Percentiles rank a stretch among this genome's conserved stretches.
These are phyloP conservation scores for Beta lomatogona DNA, from an alignment of 179 eudicot species.

Conservation along the genomic window DNA sequence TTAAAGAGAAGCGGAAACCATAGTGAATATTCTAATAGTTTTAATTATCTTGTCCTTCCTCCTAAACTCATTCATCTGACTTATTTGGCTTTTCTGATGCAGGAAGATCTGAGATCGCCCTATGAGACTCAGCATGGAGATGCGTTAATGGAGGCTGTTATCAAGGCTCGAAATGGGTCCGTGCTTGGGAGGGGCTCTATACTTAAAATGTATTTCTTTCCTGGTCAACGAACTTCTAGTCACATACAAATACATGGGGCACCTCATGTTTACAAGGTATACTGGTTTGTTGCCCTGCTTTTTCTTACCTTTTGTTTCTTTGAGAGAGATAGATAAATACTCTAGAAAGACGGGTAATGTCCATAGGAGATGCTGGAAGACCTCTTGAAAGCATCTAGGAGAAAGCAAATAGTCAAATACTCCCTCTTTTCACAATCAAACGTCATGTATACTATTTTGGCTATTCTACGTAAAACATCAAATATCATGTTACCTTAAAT, in stretches of 20 bases:
- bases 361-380: background rate
- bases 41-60: slow-evolving; percentile 16
- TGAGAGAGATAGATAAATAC: background rate
- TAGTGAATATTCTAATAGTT: background rate
- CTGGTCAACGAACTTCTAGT: slow-evolving; percentile 95
- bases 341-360: background rate
- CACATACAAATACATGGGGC: slow-evolving; percentile 89
- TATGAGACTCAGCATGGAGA: slow-evolving; percentile 94
- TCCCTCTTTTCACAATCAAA: no score
- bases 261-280: slow-evolving; percentile 92
- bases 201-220: slow-evolving; percentile 93
- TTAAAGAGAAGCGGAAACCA: background rate
- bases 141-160: slow-evolving; percentile 95
- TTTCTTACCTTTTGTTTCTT: background rate
- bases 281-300: background rate
- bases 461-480: no score
- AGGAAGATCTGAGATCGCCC: slow-evolving; percentile 87
- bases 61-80: background rate
- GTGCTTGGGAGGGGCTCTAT: slow-evolving; percentile 91
- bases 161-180: slow-evolving; percentile 85
- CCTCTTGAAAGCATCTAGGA: background rate
- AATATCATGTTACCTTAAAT: no score
- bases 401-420: background rate
- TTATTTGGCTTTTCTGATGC: slow-evolving; percentile 23
- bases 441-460: no score